phyloP scores from a whole-genome alignment of 2,329 filamentous ascomycete genomes.

The Aspergillus neotritici region DNA sequence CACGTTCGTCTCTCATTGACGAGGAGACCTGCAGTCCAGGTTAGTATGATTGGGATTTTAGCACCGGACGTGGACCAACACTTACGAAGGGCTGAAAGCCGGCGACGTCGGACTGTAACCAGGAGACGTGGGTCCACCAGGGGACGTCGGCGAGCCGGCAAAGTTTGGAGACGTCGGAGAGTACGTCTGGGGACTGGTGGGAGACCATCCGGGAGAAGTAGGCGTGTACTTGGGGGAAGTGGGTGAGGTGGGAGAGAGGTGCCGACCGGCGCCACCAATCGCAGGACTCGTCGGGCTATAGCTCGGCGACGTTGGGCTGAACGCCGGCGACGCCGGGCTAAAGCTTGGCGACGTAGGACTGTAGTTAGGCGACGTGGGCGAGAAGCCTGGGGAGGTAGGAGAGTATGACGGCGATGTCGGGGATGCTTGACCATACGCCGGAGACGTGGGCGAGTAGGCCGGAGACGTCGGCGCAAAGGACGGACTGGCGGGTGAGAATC shows the following conservation, averaged over 20 bases:
- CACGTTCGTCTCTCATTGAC: conserved; percentile 32
- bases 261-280: conserved; percentile 37
- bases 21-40: conserved; percentile 31
- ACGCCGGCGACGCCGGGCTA: conserved; percentile 47
- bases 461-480: conserved; percentile 52
- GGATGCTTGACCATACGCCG: conserved; percentile 61
- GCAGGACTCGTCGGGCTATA: conserved; percentile 53
- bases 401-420: conserved; percentile 53
- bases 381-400: conserved; percentile 51
- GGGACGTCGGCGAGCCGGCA: conserved; percentile 41
- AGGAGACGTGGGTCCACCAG: conserved; percentile 37
- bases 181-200: conserved; percentile 44
- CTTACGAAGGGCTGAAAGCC: conserved; percentile 41
- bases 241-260: conserved; percentile 42
- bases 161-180: conserved; percentile 49
- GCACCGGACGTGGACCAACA: conserved; percentile 6
- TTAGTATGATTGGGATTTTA: conserved; percentile 11
- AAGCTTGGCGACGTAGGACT: conserved; percentile 55
- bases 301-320: conserved; percentile 54
- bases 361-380: conserved; percentile 57
- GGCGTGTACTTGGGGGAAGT: conserved; percentile 52
- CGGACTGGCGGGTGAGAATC: conserved; percentile 51
- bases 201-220: conserved; percentile 48
- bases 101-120: conserved; percentile 43
- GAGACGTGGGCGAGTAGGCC: conserved; percentile 73